phyloP scores from a whole-genome alignment of 768 basidiomycete species.

The Phanerodontia chrysosporium region DNA sequence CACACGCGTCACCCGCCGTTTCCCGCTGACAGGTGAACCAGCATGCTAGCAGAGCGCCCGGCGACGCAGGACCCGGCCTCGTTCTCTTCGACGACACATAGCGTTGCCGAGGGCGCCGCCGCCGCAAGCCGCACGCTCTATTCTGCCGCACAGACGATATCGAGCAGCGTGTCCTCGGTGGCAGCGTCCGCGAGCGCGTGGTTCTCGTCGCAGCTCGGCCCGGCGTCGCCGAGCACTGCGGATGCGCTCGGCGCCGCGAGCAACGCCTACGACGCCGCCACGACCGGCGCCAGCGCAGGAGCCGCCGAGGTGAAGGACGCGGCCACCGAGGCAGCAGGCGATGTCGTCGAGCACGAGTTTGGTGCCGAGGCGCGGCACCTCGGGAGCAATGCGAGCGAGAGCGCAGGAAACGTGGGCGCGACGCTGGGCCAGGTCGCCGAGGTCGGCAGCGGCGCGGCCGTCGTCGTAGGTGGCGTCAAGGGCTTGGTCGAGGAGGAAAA shows the following conservation, averaged over 20 bases:
- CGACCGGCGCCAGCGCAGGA: constrained; percentile 11
- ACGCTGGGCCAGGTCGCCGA: constrained; percentile 15
- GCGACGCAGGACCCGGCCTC: constrained; percentile 12
- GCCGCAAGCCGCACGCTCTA: constrained; percentile 16
- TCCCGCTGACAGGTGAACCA: not conserved
- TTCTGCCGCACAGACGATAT: constrained; percentile 13
- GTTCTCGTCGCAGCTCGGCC: constrained; percentile 17
- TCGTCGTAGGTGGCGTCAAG: constrained; percentile 15
- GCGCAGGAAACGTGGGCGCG: constrained; percentile 16
- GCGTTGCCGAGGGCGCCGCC: constrained; percentile 3
- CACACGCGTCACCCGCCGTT: not conserved
- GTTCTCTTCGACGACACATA: constrained; percentile 13
- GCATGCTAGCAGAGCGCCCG: constrained; percentile 14
- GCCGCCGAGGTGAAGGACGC: constrained; percentile 14
- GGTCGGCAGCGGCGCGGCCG: constrained; percentile 14
- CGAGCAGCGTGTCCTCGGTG: constrained; percentile 14
- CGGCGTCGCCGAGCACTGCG: constrained; percentile 10
- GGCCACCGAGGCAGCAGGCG: constrained; percentile 14
- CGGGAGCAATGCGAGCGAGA: constrained; percentile 13
- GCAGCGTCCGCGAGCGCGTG: constrained; percentile 21
- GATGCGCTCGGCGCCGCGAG: constrained; percentile 11
- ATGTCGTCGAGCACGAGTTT: constrained; percentile 20
- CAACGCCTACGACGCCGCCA: constrained; percentile 8
- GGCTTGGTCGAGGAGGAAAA: constrained; percentile 17
- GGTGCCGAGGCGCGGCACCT: constrained; percentile 19